Evolutionary conservation across 495 filamentous ascomycete genomes (phyloP).

Genomic region (Penicillium egyptiacum): DNA sequence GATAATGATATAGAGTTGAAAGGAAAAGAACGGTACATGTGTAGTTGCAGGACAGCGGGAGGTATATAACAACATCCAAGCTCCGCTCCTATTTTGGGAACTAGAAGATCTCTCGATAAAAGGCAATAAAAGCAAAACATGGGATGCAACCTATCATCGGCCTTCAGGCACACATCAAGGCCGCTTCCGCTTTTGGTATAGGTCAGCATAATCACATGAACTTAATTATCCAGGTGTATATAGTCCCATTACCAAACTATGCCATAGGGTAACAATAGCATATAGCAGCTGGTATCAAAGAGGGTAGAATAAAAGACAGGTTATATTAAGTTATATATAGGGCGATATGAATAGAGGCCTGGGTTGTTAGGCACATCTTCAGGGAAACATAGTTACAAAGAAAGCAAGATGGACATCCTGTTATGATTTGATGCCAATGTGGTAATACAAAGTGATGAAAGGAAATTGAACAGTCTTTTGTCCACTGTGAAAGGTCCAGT

Average conservation of each 20-base stretch:
- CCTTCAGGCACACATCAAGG: too few species aligned
- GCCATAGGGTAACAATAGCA: neutral
- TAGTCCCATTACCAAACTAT: neutral
- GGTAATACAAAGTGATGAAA: slow-evolving; percentile 28
- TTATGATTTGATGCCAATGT: slow-evolving; percentile 5
- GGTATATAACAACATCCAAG: neutral
- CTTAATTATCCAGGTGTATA: neutral
- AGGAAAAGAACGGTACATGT: neutral
- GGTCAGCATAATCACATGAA: neutral
- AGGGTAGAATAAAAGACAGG: neutral
- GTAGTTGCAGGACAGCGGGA: neutral
- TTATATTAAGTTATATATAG: too few species aligned
- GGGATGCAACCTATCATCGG: too few species aligned
- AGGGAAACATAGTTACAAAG: neutral
- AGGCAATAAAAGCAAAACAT: neutral
- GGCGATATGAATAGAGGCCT: neutral
- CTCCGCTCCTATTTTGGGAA: neutral
- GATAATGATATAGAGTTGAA: too few species aligned
- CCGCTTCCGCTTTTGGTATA: neutral
- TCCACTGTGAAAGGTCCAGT: slow-evolving; percentile 58
- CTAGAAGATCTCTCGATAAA: neutral
- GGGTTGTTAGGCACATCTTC: slow-evolving; percentile 32
- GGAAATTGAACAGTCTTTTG: slow-evolving; percentile 33
- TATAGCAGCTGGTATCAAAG: neutral
- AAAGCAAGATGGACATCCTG: neutral